Conservation (phyloP, 2,329 filamentous ascomycete species). For the Neonectria coccinea region DNA sequence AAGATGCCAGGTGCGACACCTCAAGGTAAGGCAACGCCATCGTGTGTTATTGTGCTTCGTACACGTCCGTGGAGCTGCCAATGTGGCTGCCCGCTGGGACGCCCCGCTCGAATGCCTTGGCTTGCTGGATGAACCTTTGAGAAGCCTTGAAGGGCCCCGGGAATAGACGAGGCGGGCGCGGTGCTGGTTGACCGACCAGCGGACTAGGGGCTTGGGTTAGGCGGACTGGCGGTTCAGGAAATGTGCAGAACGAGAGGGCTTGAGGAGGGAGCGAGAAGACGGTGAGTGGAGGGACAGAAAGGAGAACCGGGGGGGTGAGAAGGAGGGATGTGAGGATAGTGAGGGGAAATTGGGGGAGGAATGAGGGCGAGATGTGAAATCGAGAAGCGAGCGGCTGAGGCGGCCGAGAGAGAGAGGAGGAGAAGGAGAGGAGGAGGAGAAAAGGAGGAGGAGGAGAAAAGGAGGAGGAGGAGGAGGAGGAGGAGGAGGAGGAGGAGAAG, state of each 20-base stretch:
- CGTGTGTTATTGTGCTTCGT: constrained; percentile 30
- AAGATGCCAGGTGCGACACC: constrained; percentile 82
- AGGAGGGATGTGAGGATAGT: constrained; percentile 2
- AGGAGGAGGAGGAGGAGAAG: constrained; percentile 26
- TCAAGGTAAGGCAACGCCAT: constrained; percentile 64
- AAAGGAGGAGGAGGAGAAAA: constrained; percentile 32
- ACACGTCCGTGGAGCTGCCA: constrained; percentile 33
- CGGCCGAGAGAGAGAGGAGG: constrained; percentile 13
- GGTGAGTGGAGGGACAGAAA: constrained; percentile 30
- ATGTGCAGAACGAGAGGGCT: constrained; percentile 34
- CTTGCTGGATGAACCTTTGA: constrained; percentile 30
- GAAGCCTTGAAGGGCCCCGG: constrained; percentile 28
- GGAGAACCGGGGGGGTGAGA: constrained; percentile 13
- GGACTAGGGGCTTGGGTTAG: constrained; percentile 33
- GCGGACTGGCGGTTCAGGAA: constrained; percentile 39
- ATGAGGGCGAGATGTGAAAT: background rate
- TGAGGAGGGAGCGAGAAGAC: constrained; percentile 12
- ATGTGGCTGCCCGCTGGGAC: constrained; percentile 39
- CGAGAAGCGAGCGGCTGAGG: constrained; percentile 16
- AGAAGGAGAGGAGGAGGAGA: constrained; percentile 22
- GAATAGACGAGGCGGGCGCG: constrained; percentile 18
- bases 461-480: constrained; percentile 19
- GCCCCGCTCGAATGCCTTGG: constrained; percentile 42
- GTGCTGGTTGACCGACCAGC: constrained; percentile 37
- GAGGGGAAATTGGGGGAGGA: constrained; percentile 1